These are phyloP conservation scores for Kwoniella dendrophila DNA, from an alignment of 768 basidiomycete genomes.

Conservation along the genomic window DNA sequence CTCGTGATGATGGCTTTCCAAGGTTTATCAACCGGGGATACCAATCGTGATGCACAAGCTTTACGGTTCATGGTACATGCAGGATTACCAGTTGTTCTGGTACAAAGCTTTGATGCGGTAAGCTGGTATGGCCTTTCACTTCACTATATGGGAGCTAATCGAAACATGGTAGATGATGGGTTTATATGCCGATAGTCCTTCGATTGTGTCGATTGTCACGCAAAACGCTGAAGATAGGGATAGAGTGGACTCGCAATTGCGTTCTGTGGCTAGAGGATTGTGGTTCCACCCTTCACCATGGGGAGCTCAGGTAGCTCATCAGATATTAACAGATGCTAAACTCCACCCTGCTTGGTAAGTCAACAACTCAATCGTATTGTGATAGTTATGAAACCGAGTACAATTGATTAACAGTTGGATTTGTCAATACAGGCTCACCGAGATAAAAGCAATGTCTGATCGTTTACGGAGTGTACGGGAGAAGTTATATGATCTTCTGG, in stretches of 20 bases:
- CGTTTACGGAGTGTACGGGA: constrained; percentile 92
- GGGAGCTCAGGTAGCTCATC: constrained; percentile 49
- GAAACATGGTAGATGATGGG: constrained; percentile 50
- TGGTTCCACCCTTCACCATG: constrained; percentile 54
- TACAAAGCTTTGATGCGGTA: constrained; percentile 54
- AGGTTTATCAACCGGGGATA: constrained; percentile 50
- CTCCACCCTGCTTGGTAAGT: constrained; percentile 84
- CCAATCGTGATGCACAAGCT: constrained; percentile 48
- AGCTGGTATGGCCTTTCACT: constrained; percentile 22
- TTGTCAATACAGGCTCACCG: constrained; percentile 63
- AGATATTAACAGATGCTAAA: constrained; percentile 70
- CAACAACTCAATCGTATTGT: background rate
- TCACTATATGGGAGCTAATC: background rate
- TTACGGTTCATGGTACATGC: constrained; percentile 52
- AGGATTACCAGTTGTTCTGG: constrained; percentile 48
- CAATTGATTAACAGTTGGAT: no score
- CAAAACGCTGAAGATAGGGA: constrained; percentile 41
- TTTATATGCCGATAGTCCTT: constrained; percentile 52
- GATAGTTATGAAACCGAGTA: no score
- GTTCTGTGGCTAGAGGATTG: constrained; percentile 44
- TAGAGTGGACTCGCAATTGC: constrained; percentile 53
- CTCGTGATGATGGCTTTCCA: constrained; percentile 50
- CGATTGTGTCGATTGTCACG: constrained; percentile 53
- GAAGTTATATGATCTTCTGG: constrained; percentile 74
- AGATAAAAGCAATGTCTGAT: constrained; percentile 94